Evolutionary conservation across 257 asterid species (phyloP).

Genomic region (Solanum boliviense): DNA sequence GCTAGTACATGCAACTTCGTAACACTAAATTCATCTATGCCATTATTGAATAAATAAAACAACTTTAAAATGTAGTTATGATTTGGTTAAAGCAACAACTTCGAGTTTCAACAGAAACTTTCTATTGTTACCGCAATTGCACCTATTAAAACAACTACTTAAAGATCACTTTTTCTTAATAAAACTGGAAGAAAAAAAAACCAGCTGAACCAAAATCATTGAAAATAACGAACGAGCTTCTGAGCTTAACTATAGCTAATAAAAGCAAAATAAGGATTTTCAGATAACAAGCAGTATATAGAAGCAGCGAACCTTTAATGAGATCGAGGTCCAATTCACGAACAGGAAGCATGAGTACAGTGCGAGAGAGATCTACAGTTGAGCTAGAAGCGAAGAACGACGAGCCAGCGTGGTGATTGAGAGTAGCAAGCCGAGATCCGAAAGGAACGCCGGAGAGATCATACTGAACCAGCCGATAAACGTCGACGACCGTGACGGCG

Average conservation of each 20-base stretch:
- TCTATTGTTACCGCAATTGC: not conserved
- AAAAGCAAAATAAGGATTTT: not conserved
- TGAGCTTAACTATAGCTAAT: not conserved
- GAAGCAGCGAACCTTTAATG: conserved; percentile 41
- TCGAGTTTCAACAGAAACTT: not conserved
- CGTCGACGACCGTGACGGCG: conserved; percentile 80
- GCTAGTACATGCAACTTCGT: not conserved
- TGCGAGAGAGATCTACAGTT: conserved; percentile 73
- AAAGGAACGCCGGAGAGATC: conserved; percentile 80
- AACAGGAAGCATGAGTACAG: conserved; percentile 82
- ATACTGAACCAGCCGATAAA: conserved; percentile 91
- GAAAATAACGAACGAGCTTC: not conserved
- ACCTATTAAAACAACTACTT: not conserved
- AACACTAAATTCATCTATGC: not conserved
- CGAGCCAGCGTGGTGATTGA: conserved; percentile 93
- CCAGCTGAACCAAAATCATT: not conserved
- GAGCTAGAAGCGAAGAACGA: conserved; percentile 32
- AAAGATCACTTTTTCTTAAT: not conserved
- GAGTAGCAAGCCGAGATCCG: conserved; percentile 84
- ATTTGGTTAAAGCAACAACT: not conserved
- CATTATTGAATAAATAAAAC: not conserved
- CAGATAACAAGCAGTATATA: not conserved
- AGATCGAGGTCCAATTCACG: conserved; percentile 80
- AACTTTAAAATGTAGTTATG: not conserved
- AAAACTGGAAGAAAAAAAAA: not conserved